phyloP scores from a whole-genome alignment of 2,329 filamentous ascomycete species.

The Penicillium sp. region DNA sequence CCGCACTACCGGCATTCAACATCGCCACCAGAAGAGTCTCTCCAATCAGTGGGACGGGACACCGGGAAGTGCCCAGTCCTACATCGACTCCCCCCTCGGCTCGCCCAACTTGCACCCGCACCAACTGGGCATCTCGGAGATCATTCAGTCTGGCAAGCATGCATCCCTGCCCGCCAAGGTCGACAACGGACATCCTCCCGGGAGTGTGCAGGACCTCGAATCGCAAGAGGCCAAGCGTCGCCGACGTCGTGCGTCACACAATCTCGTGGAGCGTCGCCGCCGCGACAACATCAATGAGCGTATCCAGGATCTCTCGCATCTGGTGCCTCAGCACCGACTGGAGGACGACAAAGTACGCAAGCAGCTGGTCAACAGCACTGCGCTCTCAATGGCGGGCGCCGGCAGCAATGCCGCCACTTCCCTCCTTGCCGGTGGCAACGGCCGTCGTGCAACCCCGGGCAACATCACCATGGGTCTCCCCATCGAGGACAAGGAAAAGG shows the following conservation, averaged over 20 bases:
- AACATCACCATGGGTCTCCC: slow-evolving; percentile 91
- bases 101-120: slow-evolving; percentile 57
- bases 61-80: slow-evolving; percentile 75
- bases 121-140: slow-evolving; percentile 76
- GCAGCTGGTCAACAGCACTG: slow-evolving; percentile 85
- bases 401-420: slow-evolving; percentile 63
- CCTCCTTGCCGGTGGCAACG: slow-evolving; percentile 75
- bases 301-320: slow-evolving; percentile 89
- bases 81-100: slow-evolving; percentile 80
- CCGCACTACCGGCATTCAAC: slow-evolving; percentile 55
- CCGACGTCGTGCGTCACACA: slow-evolving; percentile 87
- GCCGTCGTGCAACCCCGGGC: slow-evolving; percentile 69
- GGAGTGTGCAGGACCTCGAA: slow-evolving; percentile 51
- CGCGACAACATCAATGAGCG: slow-evolving; percentile 98
- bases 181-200: slow-evolving; percentile 42
- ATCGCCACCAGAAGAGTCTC: slow-evolving; percentile 70
- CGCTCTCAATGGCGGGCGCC: slow-evolving; percentile 71
- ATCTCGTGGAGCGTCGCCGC: slow-evolving; percentile 87
- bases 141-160: slow-evolving; percentile 74
- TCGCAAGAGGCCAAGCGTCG: slow-evolving; percentile 92
- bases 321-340: slow-evolving; percentile 84
- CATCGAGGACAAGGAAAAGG: slow-evolving; percentile 95
- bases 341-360: slow-evolving; percentile 98
- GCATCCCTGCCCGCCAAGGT: slow-evolving; percentile 88
- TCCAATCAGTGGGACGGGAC: slow-evolving; percentile 90